A percentile compares a stretch with the other conserved stretches of the same genome.
These are phyloP conservation scores for Strobilomyces echinocephalus DNA, from an alignment of 768 basidiomycete genomes.

Conservation along the genomic window DNA sequence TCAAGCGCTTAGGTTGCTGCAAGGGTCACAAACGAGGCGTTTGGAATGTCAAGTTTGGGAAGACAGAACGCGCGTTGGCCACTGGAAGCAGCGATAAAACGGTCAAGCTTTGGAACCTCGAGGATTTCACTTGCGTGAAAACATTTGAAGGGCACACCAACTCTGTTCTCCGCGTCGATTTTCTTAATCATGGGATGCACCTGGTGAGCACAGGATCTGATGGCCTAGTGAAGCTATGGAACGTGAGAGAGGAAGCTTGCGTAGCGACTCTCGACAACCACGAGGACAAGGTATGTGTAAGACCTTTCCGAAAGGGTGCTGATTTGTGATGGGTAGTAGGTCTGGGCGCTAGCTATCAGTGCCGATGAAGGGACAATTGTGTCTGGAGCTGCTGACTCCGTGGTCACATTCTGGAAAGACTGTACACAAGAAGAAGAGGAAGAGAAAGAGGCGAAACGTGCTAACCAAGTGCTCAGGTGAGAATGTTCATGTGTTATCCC, in stretches of 20 bases:
- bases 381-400: conserved; percentile 93
- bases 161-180: conserved; percentile 91
- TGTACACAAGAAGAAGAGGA: conserved; percentile 79
- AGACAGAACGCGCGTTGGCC: conserved; percentile 77
- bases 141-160: conserved; percentile 99
- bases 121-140: conserved; percentile 89
- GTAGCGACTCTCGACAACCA: conserved; percentile 90
- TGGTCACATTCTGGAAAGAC: conserved; percentile 96
- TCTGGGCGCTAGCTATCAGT: conserved; percentile 92
- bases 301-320: neutral
- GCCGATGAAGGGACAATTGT: conserved; percentile 79
- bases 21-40: conserved; percentile 97
- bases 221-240: conserved; percentile 96
- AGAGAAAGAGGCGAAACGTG: conserved; percentile 69
- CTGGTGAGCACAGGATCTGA: conserved; percentile 89
- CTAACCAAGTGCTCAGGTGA: conserved; percentile 76
- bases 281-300: conserved; percentile 78
- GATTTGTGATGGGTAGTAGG: conserved; percentile 42
- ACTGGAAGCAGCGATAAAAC: conserved; percentile 96
- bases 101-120: conserved; percentile 88
- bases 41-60: conserved; percentile 89
- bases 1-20: conserved; percentile 78
- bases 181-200: conserved; percentile 78
- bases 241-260: conserved; percentile 83
- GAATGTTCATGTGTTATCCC: conserved; percentile 25